Conservation (phyloP, 108 stramenopile genomes). For the Skeletonema grethae region DNA sequence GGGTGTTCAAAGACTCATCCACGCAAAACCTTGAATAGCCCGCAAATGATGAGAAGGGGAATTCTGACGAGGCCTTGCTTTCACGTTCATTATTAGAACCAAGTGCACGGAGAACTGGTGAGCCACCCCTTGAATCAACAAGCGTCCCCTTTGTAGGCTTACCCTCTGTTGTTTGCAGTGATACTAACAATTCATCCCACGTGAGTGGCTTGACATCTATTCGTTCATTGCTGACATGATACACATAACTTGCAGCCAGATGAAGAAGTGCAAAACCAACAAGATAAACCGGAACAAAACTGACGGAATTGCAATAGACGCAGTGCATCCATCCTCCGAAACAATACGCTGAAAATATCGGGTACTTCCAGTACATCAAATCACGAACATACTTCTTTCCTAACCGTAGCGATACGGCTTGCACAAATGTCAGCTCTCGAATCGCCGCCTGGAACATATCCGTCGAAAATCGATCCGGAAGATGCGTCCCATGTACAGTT, state of each 20-base stretch:
- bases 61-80: background rate
- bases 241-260: slow-evolving; percentile 48
- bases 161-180: background rate
- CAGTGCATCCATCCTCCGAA: slow-evolving; percentile 67
- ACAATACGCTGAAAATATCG: slow-evolving; percentile 48
- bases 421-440: slow-evolving; percentile 45
- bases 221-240: slow-evolving; percentile 52
- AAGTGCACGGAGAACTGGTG: background rate
- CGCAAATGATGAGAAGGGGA: slow-evolving; percentile 1
- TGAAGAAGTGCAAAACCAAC: slow-evolving; percentile 47
- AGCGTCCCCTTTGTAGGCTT: background rate
- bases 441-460: slow-evolving; percentile 45
- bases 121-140: background rate
- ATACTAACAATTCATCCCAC: slow-evolving; percentile 45
- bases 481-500: slow-evolving; percentile 52
- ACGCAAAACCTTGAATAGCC: slow-evolving; percentile 2
- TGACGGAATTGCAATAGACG: slow-evolving; percentile 44
- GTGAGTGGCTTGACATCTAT: slow-evolving; percentile 48
- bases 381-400: slow-evolving; percentile 20
- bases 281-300: slow-evolving; percentile 48
- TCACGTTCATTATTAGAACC: background rate
- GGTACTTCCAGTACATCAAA: slow-evolving; percentile 45
- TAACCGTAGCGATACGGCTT: slow-evolving; percentile 37
- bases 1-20: background rate
- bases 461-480: slow-evolving; percentile 59